Percentiles rank a stretch among this genome's conserved stretches.
These are phyloP conservation scores for Amanita muscaria DNA, from an alignment of 768 basidiomycete genomes.

Conservation along the genomic window DNA sequence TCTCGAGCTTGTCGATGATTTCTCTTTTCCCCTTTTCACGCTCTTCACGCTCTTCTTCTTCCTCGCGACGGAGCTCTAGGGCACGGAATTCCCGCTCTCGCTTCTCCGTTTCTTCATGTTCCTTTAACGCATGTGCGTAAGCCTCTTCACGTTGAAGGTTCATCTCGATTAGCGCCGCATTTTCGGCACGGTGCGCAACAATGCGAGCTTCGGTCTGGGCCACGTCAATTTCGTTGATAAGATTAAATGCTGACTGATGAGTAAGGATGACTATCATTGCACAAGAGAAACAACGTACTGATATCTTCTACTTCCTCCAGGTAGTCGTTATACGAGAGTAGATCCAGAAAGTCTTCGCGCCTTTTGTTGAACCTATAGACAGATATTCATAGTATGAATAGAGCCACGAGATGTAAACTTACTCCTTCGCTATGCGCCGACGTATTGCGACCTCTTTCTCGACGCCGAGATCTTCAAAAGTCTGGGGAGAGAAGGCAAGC, in stretches of 20 bases:
- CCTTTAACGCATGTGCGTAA: slow-evolving; percentile 59
- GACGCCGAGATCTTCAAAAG: slow-evolving; percentile 85
- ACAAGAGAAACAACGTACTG: slow-evolving; percentile 21
- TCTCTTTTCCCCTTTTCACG: slow-evolving; percentile 62
- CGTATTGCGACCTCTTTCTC: slow-evolving; percentile 93
- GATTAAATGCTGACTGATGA: slow-evolving; percentile 69
- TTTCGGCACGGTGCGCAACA: slow-evolving; percentile 66
- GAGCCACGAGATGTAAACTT: slow-evolving; percentile 24
- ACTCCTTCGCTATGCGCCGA: slow-evolving; percentile 86
- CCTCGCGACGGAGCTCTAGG: slow-evolving; percentile 51
- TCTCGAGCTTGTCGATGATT: slow-evolving; percentile 77
- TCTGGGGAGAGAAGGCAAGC: slow-evolving; percentile 90
- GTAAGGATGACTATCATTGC: slow-evolving; percentile 2
- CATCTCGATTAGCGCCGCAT: slow-evolving; percentile 73
- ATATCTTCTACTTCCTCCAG: slow-evolving; percentile 95
- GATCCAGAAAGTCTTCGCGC: slow-evolving; percentile 76
- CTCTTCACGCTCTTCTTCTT: slow-evolving; percentile 72
- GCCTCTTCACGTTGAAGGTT: slow-evolving; percentile 80
- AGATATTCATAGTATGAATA: background rate
- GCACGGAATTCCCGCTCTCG: slow-evolving; percentile 64
- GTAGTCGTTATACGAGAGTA: slow-evolving; percentile 86
- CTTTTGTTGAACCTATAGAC: slow-evolving; percentile 83
- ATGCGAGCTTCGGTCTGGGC: slow-evolving; percentile 79
- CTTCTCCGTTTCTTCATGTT: slow-evolving; percentile 76
- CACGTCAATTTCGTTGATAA: slow-evolving; percentile 83